A percentile compares a stretch with the other conserved stretches of the same genome.
phyloP scores from a whole-genome alignment of 345 rosid genomes.

The Cardamine occulta region DNA sequence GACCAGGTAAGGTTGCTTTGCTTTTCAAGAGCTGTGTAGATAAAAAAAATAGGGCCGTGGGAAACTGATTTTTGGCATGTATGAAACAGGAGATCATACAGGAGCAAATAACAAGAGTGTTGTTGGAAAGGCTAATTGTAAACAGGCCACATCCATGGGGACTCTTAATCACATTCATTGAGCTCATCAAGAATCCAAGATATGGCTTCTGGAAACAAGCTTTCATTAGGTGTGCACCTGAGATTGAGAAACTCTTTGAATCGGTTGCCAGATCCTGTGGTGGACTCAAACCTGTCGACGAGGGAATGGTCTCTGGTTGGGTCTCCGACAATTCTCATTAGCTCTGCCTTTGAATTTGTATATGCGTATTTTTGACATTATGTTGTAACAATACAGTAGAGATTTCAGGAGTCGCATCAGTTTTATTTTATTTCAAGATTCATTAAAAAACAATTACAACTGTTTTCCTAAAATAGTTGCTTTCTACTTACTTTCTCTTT shows the following conservation, averaged over 20 bases:
- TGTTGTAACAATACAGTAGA: constrained; percentile 26
- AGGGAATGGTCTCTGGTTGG: constrained; percentile 78
- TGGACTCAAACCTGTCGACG: constrained; percentile 72
- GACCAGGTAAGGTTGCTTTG: constrained; percentile 64
- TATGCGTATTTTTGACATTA: background rate
- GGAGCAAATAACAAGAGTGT: constrained; percentile 96
- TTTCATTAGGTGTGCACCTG: constrained; percentile 84
- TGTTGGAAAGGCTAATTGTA: constrained; percentile 93
- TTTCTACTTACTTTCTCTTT: background rate
- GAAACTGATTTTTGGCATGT: background rate
- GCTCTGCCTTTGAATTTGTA: background rate
- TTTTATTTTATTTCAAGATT: background rate
- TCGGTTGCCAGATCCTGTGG: constrained; percentile 86
- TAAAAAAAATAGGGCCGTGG: background rate
- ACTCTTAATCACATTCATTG: constrained; percentile 94
- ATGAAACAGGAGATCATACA: constrained; percentile 80
- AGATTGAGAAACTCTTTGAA: constrained; percentile 87
- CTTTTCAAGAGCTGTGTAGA: background rate
- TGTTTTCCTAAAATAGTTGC: background rate
- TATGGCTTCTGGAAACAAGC: constrained; percentile 83
- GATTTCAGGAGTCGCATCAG: background rate
- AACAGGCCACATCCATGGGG: constrained; percentile 99
- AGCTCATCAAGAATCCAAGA: constrained; percentile 94
- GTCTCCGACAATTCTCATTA: constrained; percentile 59
- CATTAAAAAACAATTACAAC: background rate